Base-by-base conservation (phyloP, 129 eudicot species). In the Lonicera japonica region DNA sequence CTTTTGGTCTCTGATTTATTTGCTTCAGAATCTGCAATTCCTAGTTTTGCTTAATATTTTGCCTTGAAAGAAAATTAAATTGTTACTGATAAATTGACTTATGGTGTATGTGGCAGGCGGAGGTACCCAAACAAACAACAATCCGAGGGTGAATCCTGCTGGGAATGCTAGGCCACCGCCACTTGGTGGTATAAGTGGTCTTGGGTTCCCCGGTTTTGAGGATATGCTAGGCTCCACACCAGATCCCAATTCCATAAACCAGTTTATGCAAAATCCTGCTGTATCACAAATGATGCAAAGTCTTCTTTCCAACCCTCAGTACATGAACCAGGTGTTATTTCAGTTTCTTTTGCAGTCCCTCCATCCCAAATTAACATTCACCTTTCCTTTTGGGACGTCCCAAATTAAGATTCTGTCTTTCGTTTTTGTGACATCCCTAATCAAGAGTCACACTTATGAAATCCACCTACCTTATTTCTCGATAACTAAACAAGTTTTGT, bases 191-290 rank as follows among this genome's bases (percentile, higher is more conserved):
- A 70, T 84, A 65, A 89, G 94, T 63, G 88, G 85, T 58, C 85
- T 79, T 56, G 90, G 83, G 55, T 74, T 71, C 57, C 83, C 94
- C 29, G 90, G 86, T 36, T 68, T 83, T 7, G 95, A 79, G 58
- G 75, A 78, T 12, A 70, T 74, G 82, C 56, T 82, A 21, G 88
- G 94, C 51, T 55, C 79, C 50, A 55, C 82, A 36, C 83, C 84
- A 54, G 95, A 87, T 84, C 65, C 94, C 24, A 46, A 77, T 64
- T 59, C 86, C 25, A 45, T 86, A 70, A 79, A 70, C 54, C 94
- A 87, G 52, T 64, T 87, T 17, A 61, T 87, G 90, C 95, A 87
- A 80, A 87, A 87, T 75, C 94, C 95, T 50, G 97, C 88, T 20
- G 70, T 87, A 12, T 66, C 95, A 43, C 94, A 87, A 70, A 82